A percentile compares a stretch with the other conserved stretches of the same genome.
Conservation (phyloP, 805 yeast species). For the Candida hungchunana region DNA sequence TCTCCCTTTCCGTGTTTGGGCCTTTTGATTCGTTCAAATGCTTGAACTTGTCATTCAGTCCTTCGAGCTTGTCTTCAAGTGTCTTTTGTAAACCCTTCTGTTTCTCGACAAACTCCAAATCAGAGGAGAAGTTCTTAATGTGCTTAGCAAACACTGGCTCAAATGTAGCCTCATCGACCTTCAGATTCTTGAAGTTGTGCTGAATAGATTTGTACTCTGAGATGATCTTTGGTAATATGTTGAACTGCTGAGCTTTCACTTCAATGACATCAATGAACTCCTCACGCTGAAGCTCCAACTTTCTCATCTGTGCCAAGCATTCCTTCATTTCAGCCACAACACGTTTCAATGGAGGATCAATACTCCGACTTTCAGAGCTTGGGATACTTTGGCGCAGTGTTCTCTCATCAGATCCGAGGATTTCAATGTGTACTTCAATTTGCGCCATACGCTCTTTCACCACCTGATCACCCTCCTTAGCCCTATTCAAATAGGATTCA, state of each 20-base stretch:
- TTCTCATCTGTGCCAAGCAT: conserved; percentile 27
- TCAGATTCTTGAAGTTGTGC: conserved; percentile 13
- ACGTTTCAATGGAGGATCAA: conserved; percentile 34
- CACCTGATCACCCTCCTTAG: conserved; percentile 56
- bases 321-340: conserved; percentile 32
- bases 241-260: conserved; percentile 41
- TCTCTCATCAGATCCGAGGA: conserved; percentile 36
- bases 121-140: conserved; percentile 45
- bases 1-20: conserved; percentile 33
- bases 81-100: conserved; percentile 35
- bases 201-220: conserved; percentile 37
- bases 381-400: conserved; percentile 29
- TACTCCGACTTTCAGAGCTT: conserved; percentile 26
- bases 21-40: conserved; percentile 15
- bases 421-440: conserved; percentile 42
- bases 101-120: conserved; percentile 42
- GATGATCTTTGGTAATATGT: conserved; percentile 50
- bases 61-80: conserved; percentile 37
- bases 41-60: conserved; percentile 28
- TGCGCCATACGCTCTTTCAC: conserved; percentile 43
- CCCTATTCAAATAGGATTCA: conserved; percentile 48
- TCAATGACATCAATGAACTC: conserved; percentile 39
- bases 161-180: conserved; percentile 29
- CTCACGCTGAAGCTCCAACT: conserved; percentile 36
- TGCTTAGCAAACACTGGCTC: conserved; percentile 40